Base-by-base conservation (phyloP, 768 basidiomycete species). In the Pisolithus orientalis region DNA sequence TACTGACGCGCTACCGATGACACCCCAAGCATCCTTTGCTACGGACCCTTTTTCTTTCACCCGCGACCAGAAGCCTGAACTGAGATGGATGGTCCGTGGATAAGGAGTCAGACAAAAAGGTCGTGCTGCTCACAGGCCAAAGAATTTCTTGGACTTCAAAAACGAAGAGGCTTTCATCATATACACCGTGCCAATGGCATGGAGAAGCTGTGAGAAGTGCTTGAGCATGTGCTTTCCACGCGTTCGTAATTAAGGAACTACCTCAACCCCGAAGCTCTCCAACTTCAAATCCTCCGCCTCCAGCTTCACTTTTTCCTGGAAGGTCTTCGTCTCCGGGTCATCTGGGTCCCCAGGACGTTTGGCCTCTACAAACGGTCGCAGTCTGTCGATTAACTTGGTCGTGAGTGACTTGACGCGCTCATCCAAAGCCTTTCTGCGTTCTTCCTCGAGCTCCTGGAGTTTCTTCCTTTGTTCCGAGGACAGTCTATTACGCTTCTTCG, bases 221-320 rank as follows among this genome's bases (percentile, higher is more conserved):
- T 25, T 56, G 53, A 65, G 44, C 17, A 45, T 10, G 4, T 31
- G 14, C 9, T 27, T 25, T 8, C 43, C 21, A 21, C 11, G 11
- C 34, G 34, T 34, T 28, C 9, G 6, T 16, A 44, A 58, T 9
- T n/a, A 28, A 45, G 10, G 39, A 66, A 80, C 29, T 59, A 90
- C 87, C 82, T 97, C 95, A 24, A 98, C 85, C 45, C 96, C 96
- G 68, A 99, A 99, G 59, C 90, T 94, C 75, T 99, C 95, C 49
- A 97, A 70, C 73, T 97, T 97, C 60, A 99, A 65, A 71, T 99
- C 96, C 51, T 95, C 93, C 1, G 90, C 91, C 68, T 99, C 96
- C 28, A 80, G 73, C 62, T 70, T 77, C 66, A 95, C 89, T 67
- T 77, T 83, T 49, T 77, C 75, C 67, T 90, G 85, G 62, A 93